These are phyloP conservation scores for Cutaneotrichosporon mucoides DNA, from an alignment of 1,284 basidiomycete species.

Conservation along the genomic window DNA sequence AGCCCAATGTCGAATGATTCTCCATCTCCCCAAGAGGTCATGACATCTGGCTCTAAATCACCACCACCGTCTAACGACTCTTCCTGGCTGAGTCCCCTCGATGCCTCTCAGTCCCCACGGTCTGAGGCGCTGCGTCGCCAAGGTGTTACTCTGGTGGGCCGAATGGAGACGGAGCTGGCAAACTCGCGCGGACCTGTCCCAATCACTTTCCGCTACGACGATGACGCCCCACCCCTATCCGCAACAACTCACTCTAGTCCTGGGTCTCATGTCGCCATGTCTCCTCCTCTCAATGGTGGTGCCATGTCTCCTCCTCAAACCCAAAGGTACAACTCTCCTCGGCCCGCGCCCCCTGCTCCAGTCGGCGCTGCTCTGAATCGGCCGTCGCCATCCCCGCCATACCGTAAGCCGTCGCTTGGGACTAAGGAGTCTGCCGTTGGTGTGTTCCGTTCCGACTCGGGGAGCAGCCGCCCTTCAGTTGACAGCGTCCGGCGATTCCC, in stretches of 20 bases:
- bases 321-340: background rate
- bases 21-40: no score
- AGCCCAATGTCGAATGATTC: background rate
- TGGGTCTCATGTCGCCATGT: background rate
- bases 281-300: background rate
- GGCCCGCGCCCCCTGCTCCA: background rate
- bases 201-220: slow-evolving; percentile 32
- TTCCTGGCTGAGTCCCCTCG: background rate
- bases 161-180: slow-evolving; percentile 34
- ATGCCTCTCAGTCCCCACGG: background rate
- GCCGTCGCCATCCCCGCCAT: background rate
- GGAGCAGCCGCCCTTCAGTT: background rate
- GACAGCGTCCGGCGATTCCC: background rate
- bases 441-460: background rate
- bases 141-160: slow-evolving; percentile 26
- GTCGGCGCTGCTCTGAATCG: no score
- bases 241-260: background rate
- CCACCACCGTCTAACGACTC: background rate
- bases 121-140: slow-evolving; percentile 1
- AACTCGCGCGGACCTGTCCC: slow-evolving; percentile 38
- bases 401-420: background rate
- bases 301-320: background rate
- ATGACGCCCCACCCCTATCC: background rate
- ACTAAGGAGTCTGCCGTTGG: background rate
- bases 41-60: no score